A percentile compares a stretch with the other conserved stretches of the same genome.
These are phyloP conservation scores for Trypanosoma lewisi DNA, from an alignment of 208 protist genomes.

Conservation along the genomic window DNA sequence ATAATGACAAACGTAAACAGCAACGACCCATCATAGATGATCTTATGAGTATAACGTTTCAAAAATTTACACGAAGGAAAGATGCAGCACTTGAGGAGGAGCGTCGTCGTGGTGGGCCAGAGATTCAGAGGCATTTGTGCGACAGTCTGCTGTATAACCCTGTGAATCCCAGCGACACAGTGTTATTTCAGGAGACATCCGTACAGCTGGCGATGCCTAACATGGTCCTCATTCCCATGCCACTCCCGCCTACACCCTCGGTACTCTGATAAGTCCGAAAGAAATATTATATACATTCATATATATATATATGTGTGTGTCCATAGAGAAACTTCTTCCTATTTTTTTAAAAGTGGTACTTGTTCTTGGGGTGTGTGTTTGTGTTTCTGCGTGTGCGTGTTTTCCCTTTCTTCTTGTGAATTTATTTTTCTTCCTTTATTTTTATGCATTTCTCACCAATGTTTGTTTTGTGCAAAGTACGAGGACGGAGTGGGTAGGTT, in stretches of 20 bases:
- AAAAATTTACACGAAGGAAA: conserved; percentile 42
- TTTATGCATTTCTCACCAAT: not conserved
- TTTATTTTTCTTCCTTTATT: conserved; percentile 2
- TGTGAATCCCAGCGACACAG: conserved; percentile 19
- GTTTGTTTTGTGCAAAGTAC: not conserved
- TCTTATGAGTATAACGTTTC: conserved; percentile 60
- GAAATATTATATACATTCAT: conserved; percentile 14
- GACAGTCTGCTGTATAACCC: conserved; percentile 46
- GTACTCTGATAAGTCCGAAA: conserved; percentile 45
- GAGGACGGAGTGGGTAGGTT: not conserved
- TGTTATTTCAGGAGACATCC: conserved; percentile 59
- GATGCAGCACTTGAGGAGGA: conserved; percentile 72
- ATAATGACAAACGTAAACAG: not conserved
- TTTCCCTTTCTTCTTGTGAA: not conserved
- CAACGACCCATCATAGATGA: conserved; percentile 41
- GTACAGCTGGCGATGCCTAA: conserved; percentile 26
- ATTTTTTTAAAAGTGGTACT: conserved; percentile 5
- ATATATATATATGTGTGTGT: conserved; percentile 15
- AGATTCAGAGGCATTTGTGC: conserved; percentile 55
- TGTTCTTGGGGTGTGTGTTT: no score
- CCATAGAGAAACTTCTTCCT: conserved; percentile 10
- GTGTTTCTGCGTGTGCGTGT: no score
- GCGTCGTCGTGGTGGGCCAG: conserved; percentile 60
- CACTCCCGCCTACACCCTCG: conserved; percentile 66
- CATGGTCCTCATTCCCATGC: conserved; percentile 62